Conservation (phyloP, 768 basidiomycete species). For the Cystofilobasidium macerans region DNA sequence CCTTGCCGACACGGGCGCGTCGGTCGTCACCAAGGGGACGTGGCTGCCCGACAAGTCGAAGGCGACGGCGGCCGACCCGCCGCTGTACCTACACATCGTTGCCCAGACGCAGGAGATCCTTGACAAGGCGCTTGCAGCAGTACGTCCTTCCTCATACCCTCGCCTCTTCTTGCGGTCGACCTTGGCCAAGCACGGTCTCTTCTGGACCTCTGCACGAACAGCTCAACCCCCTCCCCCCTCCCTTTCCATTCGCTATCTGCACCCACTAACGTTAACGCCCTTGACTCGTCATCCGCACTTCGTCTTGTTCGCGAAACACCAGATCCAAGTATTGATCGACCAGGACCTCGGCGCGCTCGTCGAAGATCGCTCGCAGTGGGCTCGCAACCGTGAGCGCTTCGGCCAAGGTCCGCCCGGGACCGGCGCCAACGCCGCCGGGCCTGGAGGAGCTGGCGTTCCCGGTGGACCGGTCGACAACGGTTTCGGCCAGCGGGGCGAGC, state of each 20-base stretch:
- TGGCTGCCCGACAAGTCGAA: constrained; percentile 92
- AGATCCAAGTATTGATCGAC: constrained; percentile 40
- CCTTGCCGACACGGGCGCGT: constrained; percentile 80
- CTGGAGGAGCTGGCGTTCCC: constrained; percentile 7
- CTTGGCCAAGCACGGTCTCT: no score
- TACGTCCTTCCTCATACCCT: neutral
- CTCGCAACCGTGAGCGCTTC: constrained; percentile 37
- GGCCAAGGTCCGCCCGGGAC: constrained; percentile 21
- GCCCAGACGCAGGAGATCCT: constrained; percentile 44
- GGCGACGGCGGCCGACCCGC: constrained; percentile 84
- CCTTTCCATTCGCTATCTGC: neutral
- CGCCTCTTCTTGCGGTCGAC: no score
- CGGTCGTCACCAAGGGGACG: constrained; percentile 80
- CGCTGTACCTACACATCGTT: constrained; percentile 85
- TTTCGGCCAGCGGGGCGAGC: constrained; percentile 26
- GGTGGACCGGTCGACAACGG: constrained; percentile 28
- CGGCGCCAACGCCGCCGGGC: constrained; percentile 18
- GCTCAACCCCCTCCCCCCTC: neutral
- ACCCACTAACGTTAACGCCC: no score
- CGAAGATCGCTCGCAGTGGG: constrained; percentile 38
- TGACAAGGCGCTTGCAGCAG: constrained; percentile 37
- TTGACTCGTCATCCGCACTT: neutral
- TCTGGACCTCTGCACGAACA: no score
- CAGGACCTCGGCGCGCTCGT: constrained; percentile 41
- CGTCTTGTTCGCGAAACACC: neutral